These are phyloP conservation scores for Macadamia tetraphylla DNA, from an alignment of 164 flowering plant species.

Conservation along the genomic window DNA sequence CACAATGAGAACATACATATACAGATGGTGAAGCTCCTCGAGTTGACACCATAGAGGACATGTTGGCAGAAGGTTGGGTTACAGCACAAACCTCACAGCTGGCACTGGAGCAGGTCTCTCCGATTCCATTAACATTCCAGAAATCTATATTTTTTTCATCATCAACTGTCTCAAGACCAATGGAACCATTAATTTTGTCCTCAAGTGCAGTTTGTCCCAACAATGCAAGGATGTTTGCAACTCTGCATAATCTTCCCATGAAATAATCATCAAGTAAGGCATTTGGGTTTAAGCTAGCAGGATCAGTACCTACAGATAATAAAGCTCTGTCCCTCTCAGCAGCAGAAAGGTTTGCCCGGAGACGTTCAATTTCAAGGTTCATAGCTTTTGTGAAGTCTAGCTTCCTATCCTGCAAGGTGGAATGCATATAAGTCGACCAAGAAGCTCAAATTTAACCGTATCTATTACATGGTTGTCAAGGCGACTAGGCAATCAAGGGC, in stretches of 20 bases:
- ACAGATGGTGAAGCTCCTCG: conserved; percentile 25
- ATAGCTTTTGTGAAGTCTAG: conserved; percentile 66
- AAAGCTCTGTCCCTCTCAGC: conserved; percentile 95
- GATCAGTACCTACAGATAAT: conserved; percentile 83
- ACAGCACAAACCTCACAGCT: conserved; percentile 72
- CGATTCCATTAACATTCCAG: conserved; percentile 76
- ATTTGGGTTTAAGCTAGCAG: conserved; percentile 89
- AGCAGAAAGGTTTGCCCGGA: conserved; percentile 76
- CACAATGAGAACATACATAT: conserved; percentile 59
- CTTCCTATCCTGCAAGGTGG: conserved; percentile 46
- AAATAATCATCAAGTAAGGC: conserved; percentile 53
- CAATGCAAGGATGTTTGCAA: conserved; percentile 65
- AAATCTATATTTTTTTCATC: conserved; percentile 51
- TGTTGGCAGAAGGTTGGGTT: conserved; percentile 20
- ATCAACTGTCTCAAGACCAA: conserved; percentile 63
- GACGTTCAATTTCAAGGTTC: conserved; percentile 94
- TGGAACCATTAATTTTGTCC: conserved; percentile 65
- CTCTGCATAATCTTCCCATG: conserved; percentile 61
- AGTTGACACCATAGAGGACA: conserved; percentile 29
- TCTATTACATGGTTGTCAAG: no score
- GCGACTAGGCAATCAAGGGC: no score
- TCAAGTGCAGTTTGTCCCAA: conserved; percentile 76
- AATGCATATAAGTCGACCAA: background rate
- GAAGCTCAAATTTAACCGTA: background rate
- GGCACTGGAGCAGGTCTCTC: conserved; percentile 67